Percentiles rank a stretch among this genome's conserved stretches.
Conservation (phyloP, 169 alveolate genomes). For the Eimeria tenella region DNA sequence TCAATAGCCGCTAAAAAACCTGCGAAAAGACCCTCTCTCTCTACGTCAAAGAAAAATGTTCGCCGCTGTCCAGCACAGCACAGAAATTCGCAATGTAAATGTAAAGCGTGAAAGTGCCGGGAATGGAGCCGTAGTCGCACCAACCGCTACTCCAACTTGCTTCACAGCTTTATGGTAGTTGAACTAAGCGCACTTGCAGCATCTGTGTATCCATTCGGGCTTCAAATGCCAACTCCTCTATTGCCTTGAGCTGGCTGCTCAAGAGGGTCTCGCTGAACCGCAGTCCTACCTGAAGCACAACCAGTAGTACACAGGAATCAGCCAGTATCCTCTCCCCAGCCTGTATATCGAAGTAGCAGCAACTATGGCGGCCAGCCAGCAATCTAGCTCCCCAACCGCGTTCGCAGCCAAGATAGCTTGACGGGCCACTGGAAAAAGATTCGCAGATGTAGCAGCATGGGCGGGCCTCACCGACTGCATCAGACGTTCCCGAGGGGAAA, state of each 20-base stretch:
- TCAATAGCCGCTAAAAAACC: slow-evolving; percentile 90
- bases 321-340: no score
- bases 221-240: slow-evolving; percentile 74
- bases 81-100: not conserved
- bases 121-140: not conserved
- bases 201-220: slow-evolving; percentile 67
- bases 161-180: not conserved
- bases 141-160: slow-evolving; percentile 6
- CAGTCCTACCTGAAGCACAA: slow-evolving; percentile 60
- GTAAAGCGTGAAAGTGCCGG: no score
- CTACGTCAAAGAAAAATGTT: slow-evolving; percentile 75
- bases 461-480: slow-evolving; percentile 85
- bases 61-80: slow-evolving; percentile 78
- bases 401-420: not conserved
- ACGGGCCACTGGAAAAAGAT: no score
- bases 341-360: no score
- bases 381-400: not conserved
- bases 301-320: not conserved
- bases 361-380: no score
- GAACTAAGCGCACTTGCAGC: slow-evolving; percentile 23
- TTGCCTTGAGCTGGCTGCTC: slow-evolving; percentile 38
- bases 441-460: not conserved
- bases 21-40: slow-evolving; percentile 85
- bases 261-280: slow-evolving; percentile 67
- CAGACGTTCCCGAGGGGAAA: slow-evolving; percentile 86